Conservation (phyloP, 2,329 filamentous ascomycete species). For the Colletotrichum australisinense region DNA sequence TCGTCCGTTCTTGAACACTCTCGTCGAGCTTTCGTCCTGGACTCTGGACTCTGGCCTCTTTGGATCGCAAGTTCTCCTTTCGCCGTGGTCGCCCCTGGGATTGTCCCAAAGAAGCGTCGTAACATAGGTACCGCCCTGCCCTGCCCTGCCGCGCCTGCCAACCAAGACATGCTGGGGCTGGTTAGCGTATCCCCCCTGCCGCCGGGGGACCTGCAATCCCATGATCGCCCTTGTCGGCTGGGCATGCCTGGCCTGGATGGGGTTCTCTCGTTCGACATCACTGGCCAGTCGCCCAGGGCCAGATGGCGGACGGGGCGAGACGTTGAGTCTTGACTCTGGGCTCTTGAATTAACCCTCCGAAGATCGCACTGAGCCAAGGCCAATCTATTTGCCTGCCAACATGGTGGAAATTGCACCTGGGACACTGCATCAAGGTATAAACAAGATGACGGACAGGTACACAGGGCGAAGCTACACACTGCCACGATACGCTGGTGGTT, state of each 20-base stretch:
- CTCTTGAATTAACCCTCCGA: not conserved
- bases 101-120: conserved; percentile 15
- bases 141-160: conserved; percentile 20
- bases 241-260: conserved; percentile 32
- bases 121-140: not conserved
- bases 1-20: not conserved
- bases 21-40: not conserved
- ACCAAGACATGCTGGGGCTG: conserved; percentile 21
- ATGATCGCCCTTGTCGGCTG: conserved; percentile 34
- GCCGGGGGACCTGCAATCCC: conserved; percentile 26
- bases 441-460: not conserved
- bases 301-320: not conserved
- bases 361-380: conserved; percentile 13
- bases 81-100: not conserved
- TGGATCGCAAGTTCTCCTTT: not conserved
- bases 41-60: not conserved
- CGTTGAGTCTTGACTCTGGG: not conserved
- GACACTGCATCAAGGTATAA: not conserved
- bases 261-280: conserved; percentile 1
- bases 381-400: not conserved
- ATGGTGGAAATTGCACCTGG: conserved; percentile 8
- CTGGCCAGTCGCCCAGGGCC: not conserved
- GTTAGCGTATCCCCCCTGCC: conserved; percentile 21
- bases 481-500: not conserved
- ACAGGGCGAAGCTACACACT: not conserved